phyloP scores from a whole-genome alignment of 257 asterid species.

The Solanum arcanum region DNA sequence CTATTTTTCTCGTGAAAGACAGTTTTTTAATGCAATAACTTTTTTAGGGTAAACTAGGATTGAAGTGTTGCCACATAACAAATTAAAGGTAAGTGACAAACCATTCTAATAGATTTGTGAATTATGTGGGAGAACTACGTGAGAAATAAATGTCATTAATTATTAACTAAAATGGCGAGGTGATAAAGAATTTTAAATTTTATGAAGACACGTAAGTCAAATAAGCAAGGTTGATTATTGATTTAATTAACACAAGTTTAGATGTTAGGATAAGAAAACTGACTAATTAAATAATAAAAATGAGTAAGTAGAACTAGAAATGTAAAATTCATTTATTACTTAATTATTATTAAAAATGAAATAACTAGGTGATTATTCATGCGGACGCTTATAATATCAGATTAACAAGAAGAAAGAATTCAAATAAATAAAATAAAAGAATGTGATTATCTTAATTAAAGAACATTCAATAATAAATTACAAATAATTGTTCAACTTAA shows the following conservation, averaged over 20 bases:
- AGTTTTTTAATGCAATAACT: not conserved
- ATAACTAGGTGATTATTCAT: too few relatives aligned
- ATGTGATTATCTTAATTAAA: too few relatives aligned
- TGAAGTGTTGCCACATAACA: not conserved
- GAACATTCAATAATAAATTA: too few relatives aligned
- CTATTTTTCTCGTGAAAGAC: not conserved
- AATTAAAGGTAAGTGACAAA: not conserved
- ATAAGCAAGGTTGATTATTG: not conserved
- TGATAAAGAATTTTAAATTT: too few relatives aligned
- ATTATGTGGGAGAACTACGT: not conserved
- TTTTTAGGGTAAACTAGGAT: not conserved
- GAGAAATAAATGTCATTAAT: not conserved
- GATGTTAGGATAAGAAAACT: not conserved
- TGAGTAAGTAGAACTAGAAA: not conserved
- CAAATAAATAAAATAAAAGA: too few relatives aligned
- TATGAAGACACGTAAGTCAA: not conserved
- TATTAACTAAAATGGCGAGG: not conserved
- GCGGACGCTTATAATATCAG: too few relatives aligned
- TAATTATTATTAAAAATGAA: too few relatives aligned
- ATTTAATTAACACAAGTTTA: not conserved
- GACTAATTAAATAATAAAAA: too few relatives aligned
- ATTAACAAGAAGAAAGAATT: too few relatives aligned
- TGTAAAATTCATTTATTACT: too few relatives aligned
- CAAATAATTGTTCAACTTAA: too few relatives aligned
- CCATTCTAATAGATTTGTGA: too few relatives aligned